Percentiles rank a stretch among this genome's conserved stretches.
phyloP scores from a whole-genome alignment of 2,329 filamentous ascomycete genomes.

The Nothopassalora personata region DNA sequence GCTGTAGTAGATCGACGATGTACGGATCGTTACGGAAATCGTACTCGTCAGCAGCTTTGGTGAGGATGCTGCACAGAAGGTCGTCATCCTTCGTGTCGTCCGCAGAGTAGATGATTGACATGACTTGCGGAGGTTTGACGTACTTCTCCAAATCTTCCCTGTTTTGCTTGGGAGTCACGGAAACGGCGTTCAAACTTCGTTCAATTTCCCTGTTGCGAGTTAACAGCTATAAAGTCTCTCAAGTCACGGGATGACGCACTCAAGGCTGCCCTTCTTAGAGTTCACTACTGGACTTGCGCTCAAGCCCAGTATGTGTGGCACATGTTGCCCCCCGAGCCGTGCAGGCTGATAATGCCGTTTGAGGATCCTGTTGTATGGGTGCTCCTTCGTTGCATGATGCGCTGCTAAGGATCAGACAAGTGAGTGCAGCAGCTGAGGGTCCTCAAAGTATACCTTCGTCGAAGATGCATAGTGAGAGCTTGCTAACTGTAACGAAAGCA shows the following conservation, averaged over 20 bases:
- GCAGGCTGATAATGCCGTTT: conserved; percentile 58
- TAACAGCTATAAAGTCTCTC: conserved; percentile 3
- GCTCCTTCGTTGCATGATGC: conserved; percentile 64
- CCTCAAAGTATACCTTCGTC: conserved; percentile 62
- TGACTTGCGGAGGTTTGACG: conserved; percentile 61
- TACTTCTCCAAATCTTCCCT: conserved; percentile 63
- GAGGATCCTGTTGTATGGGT: conserved; percentile 68
- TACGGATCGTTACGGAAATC: conserved; percentile 39
- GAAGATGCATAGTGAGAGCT: conserved; percentile 66
- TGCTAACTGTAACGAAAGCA: conserved; percentile 62
- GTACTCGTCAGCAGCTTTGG: conserved; percentile 12
- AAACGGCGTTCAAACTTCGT: conserved; percentile 62
- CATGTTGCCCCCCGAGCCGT: conserved; percentile 29
- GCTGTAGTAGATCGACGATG: conserved; percentile 30
- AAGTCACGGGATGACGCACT: conserved; percentile 31
- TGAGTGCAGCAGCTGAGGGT: neutral
- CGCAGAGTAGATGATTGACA: conserved; percentile 32
- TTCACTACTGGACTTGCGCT: conserved; percentile 73
- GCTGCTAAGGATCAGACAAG: conserved; percentile 43
- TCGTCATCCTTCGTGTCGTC: conserved; percentile 9
- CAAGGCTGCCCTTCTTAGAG: conserved; percentile 51
- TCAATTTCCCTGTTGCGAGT: conserved; percentile 52
- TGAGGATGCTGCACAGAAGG: conserved; percentile 15
- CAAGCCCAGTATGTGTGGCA: conserved; percentile 69
- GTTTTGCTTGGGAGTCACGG: conserved; percentile 62